Percentiles rank a stretch among this genome's conserved stretches.
Evolutionary conservation across 179 eudicot genomes (phyloP).

Genomic region (Patellifolia procumbens): DNA sequence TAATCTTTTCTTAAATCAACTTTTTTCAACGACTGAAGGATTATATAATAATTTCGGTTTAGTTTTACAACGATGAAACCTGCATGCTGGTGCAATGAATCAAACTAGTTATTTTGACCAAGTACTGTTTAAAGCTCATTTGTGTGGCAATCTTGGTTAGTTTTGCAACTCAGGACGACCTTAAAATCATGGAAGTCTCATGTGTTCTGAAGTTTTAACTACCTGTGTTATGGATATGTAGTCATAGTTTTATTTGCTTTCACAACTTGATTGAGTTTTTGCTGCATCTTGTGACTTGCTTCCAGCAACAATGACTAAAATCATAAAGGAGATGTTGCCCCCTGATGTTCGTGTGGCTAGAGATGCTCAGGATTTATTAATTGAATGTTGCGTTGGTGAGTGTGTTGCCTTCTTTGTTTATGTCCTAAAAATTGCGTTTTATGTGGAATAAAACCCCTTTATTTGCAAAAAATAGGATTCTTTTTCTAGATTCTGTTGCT

Average conservation of each 20-base stretch:
- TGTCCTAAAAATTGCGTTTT: not conserved
- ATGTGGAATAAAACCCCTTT: not conserved
- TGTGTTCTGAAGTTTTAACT: not conserved
- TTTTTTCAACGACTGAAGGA: no score
- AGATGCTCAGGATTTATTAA: constrained; percentile 93
- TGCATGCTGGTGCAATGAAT: no score
- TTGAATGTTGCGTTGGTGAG: constrained; percentile 98
- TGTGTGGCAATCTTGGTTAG: not conserved
- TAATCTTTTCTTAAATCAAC: no score
- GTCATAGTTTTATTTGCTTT: not conserved
- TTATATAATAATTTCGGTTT: no score
- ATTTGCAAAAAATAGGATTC: not conserved
- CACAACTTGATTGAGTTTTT: not conserved
- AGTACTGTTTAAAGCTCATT: not conserved
- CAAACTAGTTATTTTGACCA: no score
- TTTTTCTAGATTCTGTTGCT: not conserved
- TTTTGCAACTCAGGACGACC: not conserved
- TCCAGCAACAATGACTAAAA: constrained; percentile 98
- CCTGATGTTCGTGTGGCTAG: constrained; percentile 98
- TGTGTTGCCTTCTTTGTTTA: not conserved
- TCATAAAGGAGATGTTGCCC: constrained; percentile 98
- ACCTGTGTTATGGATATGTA: not conserved
- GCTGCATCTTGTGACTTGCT: constrained; percentile 29
- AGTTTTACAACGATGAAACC: no score
- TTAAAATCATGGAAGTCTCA: not conserved